Evolutionary conservation across 108 stramenopile species (phyloP).

Genomic region (Chaetoceros tenuissimus): DNA sequence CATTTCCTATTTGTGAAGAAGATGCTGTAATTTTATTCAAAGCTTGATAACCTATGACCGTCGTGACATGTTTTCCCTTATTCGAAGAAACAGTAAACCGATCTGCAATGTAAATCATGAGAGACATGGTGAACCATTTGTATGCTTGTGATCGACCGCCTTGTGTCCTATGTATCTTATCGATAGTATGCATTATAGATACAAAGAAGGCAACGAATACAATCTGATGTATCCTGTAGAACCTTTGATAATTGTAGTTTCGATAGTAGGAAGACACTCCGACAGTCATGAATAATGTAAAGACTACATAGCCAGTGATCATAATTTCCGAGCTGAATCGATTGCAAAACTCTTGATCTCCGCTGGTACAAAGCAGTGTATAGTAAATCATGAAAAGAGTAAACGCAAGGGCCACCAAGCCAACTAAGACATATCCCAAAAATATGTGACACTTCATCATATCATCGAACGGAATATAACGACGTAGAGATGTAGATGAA

Average conservation of each 20-base stretch:
- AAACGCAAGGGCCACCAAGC: conserved; percentile 26
- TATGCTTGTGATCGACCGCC: conserved; percentile 31
- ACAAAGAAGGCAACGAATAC: conserved; percentile 31
- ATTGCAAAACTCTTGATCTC: conserved; percentile 34
- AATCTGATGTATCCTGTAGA: conserved; percentile 26
- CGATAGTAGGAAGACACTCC: conserved; percentile 27
- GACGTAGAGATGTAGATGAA: conserved; percentile 11
- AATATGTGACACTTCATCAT: conserved; percentile 26
- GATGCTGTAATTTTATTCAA: too few relatives aligned
- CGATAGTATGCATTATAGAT: conserved; percentile 33
- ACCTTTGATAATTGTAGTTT: conserved; percentile 29
- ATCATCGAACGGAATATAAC: conserved; percentile 26
- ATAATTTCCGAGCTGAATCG: conserved; percentile 30
- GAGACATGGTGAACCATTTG: conserved; percentile 33
- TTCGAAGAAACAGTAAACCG: conserved; percentile 24
- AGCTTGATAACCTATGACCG: too few relatives aligned
- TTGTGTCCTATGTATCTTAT: conserved; percentile 16
- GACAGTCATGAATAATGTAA: conserved; percentile 22
- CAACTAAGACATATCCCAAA: conserved; percentile 29
- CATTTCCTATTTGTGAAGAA: conserved; percentile 9
- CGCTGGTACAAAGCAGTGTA: conserved; percentile 25
- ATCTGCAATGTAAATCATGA: conserved; percentile 33
- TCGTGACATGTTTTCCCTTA: conserved; percentile 16
- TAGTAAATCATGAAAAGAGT: conserved; percentile 36
- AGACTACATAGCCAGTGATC: conserved; percentile 14